Conservation (phyloP, 2,329 filamentous ascomycete species). For the Magnaporthiopsis incrustans region DNA sequence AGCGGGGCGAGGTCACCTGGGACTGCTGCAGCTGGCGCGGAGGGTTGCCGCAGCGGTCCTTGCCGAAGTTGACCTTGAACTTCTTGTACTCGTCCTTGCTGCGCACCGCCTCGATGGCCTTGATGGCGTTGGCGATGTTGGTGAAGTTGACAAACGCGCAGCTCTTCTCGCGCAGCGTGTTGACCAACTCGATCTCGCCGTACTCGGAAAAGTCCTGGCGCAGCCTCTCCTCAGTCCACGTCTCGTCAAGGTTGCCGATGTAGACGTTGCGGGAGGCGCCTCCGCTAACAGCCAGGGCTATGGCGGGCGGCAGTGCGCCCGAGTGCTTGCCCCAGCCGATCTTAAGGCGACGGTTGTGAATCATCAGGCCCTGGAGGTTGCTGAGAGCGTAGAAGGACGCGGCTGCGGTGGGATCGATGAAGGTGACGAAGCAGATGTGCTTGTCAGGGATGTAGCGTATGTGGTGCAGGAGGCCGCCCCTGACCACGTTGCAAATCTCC, state of each 20-base stretch:
- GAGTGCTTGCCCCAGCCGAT: slow-evolving; percentile 99
- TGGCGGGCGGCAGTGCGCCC: slow-evolving; percentile 87
- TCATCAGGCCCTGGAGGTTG: slow-evolving; percentile 97
- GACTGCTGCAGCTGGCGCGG: slow-evolving; percentile 68
- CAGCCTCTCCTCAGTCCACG: slow-evolving; percentile 92
- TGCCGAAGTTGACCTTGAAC: slow-evolving; percentile 99
- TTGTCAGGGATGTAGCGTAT: slow-evolving; percentile 99
- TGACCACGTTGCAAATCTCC: slow-evolving; percentile 98
- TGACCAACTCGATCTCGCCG: slow-evolving; percentile 95
- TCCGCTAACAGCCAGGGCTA: slow-evolving; percentile 90
- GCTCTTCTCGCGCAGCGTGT: slow-evolving; percentile 95
- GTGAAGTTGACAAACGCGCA: slow-evolving; percentile 99
- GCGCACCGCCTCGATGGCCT: slow-evolving; percentile 93
- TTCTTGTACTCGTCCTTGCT: slow-evolving; percentile 94
- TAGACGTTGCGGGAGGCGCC: slow-evolving; percentile 98
- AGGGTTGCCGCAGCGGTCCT: slow-evolving; percentile 94
- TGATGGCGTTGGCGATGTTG: slow-evolving; percentile 99
- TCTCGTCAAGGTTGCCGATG: slow-evolving; percentile 93
- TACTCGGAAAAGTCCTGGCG: slow-evolving; percentile 96
- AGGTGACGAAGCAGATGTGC: slow-evolving; percentile 99
- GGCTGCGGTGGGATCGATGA: slow-evolving; percentile 95
- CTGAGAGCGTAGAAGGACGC: slow-evolving; percentile 97
- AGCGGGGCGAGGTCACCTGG: slow-evolving; percentile 58
- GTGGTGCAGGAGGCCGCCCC: slow-evolving; percentile 90
- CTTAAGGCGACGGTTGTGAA: slow-evolving; percentile 95